phyloP scores from a whole-genome alignment of 441 rosid species.

The Pelargonium australe region DNA sequence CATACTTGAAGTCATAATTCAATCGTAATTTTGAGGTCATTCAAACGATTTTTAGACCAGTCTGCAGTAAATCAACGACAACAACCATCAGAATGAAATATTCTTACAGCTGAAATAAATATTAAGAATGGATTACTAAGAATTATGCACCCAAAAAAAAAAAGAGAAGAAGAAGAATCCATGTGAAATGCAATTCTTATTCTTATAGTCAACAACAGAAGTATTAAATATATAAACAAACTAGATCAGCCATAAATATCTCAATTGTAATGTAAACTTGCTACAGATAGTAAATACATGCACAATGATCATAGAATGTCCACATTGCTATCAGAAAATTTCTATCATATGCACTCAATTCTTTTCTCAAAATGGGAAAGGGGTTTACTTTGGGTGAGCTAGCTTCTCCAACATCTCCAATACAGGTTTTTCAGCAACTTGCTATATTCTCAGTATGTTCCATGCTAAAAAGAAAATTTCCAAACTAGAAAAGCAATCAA shows the following conservation, averaged over 20 bases:
- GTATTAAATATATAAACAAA: too few species aligned
- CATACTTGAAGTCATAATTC: conserved; percentile 51
- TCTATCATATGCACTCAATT: neutral
- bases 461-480: too few species aligned
- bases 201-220: neutral
- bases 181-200: conserved; percentile 1
- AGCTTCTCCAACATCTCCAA: too few species aligned
- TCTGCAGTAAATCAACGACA: neutral
- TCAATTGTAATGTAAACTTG: neutral
- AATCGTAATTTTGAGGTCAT: conserved; percentile 38
- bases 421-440: too few species aligned
- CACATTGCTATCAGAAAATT: neutral
- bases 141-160: too few species aligned
- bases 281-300: neutral
- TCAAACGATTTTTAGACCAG: conserved; percentile 30
- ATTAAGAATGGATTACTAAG: neutral
- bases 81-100: neutral
- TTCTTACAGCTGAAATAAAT: neutral
- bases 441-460: too few species aligned
- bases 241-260: neutral
- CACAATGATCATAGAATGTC: neutral
- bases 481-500: too few species aligned
- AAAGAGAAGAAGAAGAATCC: neutral
- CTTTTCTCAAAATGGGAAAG: neutral
- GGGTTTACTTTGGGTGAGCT: too few species aligned